Percentiles rank a stretch among this genome's conserved stretches.
Evolutionary conservation across 2,329 filamentous ascomycete genomes (phyloP).

Genomic region (Exserohilum turcica): DNA sequence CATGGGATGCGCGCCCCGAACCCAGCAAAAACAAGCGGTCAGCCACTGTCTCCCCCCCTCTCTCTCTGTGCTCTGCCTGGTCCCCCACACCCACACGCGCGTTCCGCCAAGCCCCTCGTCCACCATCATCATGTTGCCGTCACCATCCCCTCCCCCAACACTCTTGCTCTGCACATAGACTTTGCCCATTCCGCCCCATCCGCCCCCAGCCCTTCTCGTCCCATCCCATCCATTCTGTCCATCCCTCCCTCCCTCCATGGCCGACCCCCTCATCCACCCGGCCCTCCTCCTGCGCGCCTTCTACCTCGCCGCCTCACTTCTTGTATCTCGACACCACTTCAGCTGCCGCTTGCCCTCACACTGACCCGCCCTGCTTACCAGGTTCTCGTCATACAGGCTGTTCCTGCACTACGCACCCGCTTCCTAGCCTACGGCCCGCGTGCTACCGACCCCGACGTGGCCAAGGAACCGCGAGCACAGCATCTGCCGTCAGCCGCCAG

Average conservation of each 20-base stretch:
- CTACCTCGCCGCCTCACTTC: constrained; percentile 47
- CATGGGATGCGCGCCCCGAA: no score
- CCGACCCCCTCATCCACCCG: constrained; percentile 18
- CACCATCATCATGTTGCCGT: constrained; percentile 21
- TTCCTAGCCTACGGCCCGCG: constrained; percentile 67
- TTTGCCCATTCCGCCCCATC: background rate
- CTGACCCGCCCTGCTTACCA: constrained; percentile 44
- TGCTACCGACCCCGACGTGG: constrained; percentile 34
- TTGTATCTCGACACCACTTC: constrained; percentile 46
- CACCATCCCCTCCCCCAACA: constrained; percentile 2
- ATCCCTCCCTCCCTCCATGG: no score
- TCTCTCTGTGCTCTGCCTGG: background rate
- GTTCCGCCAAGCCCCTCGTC: background rate
- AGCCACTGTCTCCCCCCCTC: constrained; percentile 4
- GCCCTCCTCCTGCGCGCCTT: constrained; percentile 40
- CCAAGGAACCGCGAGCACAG: constrained; percentile 2
- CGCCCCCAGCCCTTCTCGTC: background rate
- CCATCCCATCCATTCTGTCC: background rate
- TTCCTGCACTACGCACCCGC: constrained; percentile 58
- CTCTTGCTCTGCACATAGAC: constrained; percentile 4
- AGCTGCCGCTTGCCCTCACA: constrained; percentile 23
- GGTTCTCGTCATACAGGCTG: constrained; percentile 58
- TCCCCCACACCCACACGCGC: no score
- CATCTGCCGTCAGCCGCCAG: constrained; percentile 16
- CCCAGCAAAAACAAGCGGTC: background rate